Evolutionary conservation across 2,329 filamentous ascomycete species (phyloP), one percentile per base, ranked within the genome.

Genomic region (Nothophoma quercina): DNA sequence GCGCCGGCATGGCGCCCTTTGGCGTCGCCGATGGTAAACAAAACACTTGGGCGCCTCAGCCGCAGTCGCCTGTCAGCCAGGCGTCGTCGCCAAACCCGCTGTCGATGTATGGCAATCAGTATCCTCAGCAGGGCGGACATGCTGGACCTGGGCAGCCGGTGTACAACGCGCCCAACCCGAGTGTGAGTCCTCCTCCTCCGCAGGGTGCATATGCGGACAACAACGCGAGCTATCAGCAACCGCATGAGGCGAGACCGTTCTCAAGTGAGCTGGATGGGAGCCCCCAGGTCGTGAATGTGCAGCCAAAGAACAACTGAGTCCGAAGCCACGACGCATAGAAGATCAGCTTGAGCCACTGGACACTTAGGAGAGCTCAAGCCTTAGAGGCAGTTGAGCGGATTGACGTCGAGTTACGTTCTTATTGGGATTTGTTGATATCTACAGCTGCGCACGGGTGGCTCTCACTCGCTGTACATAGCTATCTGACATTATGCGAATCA

Each of bases 191-290:
- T 7, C 15, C 28, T 16, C 45, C 36, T 3, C 57, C 57, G 7
- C 51, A 48, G 47, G 51, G 44, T 7, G 55, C 52, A 16, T 48
- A 58, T 38, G 51, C 44, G n/a, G 51, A 59, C 26, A 49, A 55
- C 19, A 45, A 40, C 9, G 25, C 32, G 5, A 15, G 5, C 7
- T 38, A 47, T 9, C 38, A 43, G 32, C 50, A 51, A 10, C 23
- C 39, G 4, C 35, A 39, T n/a, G 54, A 55, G 6, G 42, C 51
- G 18, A 55, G 56, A 26, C 59, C 63, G n/a, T 62, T 64, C 19
- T 63, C 61, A 4, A 59, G 56, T 29, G 63, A 64, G 44, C 28
- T 66, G 32, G 63, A 65, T 38, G 58, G 53, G 1, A 55, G 39
- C 22, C 16, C 42, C 12, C 49, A 45, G 23, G 29, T 41, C 12